Percentiles rank a stretch among this genome's conserved stretches.
Conservation (phyloP, 2,329 filamentous ascomycete species). For the Lasiodiplodia theobromae region DNA sequence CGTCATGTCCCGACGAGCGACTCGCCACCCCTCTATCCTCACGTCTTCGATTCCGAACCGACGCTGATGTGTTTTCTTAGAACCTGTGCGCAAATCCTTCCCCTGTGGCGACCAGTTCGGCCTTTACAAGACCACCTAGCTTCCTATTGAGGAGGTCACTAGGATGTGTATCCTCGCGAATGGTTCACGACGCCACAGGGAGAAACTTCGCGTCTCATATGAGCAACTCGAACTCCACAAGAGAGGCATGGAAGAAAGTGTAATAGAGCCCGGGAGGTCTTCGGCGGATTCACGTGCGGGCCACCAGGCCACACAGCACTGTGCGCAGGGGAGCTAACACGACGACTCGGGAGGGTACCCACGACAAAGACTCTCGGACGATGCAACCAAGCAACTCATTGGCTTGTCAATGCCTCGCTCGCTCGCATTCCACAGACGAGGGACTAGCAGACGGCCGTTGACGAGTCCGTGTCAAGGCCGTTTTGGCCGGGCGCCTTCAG, state of each 20-base stretch:
- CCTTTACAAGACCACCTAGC: neutral
- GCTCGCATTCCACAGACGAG: neutral
- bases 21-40: neutral
- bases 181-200: neutral
- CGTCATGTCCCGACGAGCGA: neutral
- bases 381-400: neutral
- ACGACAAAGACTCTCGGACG: neutral
- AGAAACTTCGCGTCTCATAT: neutral
- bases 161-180: neutral
- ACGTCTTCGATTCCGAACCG: neutral
- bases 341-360: neutral
- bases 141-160: neutral
- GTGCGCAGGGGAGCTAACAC: neutral
- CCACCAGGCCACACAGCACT: neutral
- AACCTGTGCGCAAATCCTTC: neutral
- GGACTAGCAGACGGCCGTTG: neutral
- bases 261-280: neutral
- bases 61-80: neutral
- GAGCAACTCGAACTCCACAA: neutral
- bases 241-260: neutral
- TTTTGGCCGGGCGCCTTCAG: slow-evolving; percentile 5
- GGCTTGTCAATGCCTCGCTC: neutral
- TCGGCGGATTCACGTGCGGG: neutral
- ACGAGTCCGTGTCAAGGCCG: slow-evolving; percentile 1
- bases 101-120: neutral